phyloP scores from a whole-genome alignment of 2,329 filamentous ascomycete species.

The Penicillium sp. region DNA sequence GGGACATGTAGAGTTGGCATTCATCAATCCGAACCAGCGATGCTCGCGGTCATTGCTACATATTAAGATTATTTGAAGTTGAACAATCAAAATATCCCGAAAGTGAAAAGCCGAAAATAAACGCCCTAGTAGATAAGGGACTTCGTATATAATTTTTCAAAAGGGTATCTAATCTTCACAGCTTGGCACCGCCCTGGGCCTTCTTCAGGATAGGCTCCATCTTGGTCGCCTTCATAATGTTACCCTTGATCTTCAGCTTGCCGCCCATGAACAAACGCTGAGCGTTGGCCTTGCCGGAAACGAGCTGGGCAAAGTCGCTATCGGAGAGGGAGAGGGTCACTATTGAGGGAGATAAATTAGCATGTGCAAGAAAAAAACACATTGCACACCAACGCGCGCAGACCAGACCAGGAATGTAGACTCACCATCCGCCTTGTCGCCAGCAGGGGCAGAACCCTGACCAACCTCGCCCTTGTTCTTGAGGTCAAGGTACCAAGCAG shows the following conservation, averaged over 20 bases:
- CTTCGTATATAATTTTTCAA: constrained; percentile 10
- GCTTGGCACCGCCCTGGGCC: constrained; percentile 78
- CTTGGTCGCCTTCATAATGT: constrained; percentile 97
- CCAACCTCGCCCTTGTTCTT: constrained; percentile 83
- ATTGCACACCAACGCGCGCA: neutral
- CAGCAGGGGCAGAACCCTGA: constrained; percentile 65
- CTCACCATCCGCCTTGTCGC: constrained; percentile 79
- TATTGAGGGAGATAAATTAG: constrained; percentile 34
- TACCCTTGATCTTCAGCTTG: constrained; percentile 96
- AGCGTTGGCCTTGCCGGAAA: constrained; percentile 84
- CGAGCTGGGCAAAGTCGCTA: constrained; percentile 78
- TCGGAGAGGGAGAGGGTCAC: constrained; percentile 86
- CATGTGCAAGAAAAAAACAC: neutral
- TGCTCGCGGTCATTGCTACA: neutral
- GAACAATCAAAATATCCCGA: neutral
- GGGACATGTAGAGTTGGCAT: constrained; percentile 16
- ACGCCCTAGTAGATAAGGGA: neutral
- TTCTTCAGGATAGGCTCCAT: constrained; percentile 90
- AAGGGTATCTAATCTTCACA: constrained; percentile 53
- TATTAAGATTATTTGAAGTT: neutral
- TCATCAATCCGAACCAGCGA: neutral
- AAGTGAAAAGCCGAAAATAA: neutral
- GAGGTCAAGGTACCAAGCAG: constrained; percentile 92
- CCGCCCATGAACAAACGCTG: constrained; percentile 97
- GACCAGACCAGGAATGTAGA: neutral